phyloP scores from a whole-genome alignment of 192 early-diverging fungal species.

The Coemansia sp. region DNA sequence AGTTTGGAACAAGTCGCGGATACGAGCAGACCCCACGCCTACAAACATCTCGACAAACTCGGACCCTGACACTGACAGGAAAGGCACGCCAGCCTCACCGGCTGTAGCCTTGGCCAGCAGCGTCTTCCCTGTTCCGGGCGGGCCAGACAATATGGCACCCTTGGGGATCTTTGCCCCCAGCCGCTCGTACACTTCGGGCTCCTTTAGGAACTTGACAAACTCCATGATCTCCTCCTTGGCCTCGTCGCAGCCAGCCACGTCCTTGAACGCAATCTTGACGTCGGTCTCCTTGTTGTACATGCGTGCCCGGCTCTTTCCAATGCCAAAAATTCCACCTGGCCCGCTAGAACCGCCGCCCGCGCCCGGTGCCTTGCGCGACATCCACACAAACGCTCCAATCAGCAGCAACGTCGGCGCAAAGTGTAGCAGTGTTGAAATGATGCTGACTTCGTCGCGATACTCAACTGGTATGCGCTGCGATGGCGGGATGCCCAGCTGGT shows the following conservation, averaged over 20 bases:
- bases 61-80: slow-evolving; percentile 96
- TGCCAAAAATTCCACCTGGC: slow-evolving; percentile 87
- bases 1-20: slow-evolving; percentile 93
- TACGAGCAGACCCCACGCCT: slow-evolving; percentile 89
- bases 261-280: slow-evolving; percentile 93
- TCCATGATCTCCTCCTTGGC: slow-evolving; percentile 99
- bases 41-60: slow-evolving; percentile 99
- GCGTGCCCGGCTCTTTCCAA: slow-evolving; percentile 93
- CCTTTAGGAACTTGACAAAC: slow-evolving; percentile 99
- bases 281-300: slow-evolving; percentile 97
- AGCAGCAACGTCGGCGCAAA: slow-evolving; percentile 90
- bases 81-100: slow-evolving; percentile 97
- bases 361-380: slow-evolving; percentile 75
- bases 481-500: slow-evolving; percentile 86
- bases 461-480: slow-evolving; percentile 89
- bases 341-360: slow-evolving; percentile 62
- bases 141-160: slow-evolving; percentile 92
- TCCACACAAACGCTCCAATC: slow-evolving; percentile 82
- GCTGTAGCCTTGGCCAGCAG: slow-evolving; percentile 98
- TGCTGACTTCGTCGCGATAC: slow-evolving; percentile 78
- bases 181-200: slow-evolving; percentile 85
- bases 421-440: slow-evolving; percentile 74
- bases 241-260: slow-evolving; percentile 98
- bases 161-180: slow-evolving; percentile 98
- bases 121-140: slow-evolving; percentile 98